Evolutionary conservation across 495 filamentous ascomycete species (phyloP), one percentile per base, ranked within the genome.

Genomic region (Neurospora terricola): DNA sequence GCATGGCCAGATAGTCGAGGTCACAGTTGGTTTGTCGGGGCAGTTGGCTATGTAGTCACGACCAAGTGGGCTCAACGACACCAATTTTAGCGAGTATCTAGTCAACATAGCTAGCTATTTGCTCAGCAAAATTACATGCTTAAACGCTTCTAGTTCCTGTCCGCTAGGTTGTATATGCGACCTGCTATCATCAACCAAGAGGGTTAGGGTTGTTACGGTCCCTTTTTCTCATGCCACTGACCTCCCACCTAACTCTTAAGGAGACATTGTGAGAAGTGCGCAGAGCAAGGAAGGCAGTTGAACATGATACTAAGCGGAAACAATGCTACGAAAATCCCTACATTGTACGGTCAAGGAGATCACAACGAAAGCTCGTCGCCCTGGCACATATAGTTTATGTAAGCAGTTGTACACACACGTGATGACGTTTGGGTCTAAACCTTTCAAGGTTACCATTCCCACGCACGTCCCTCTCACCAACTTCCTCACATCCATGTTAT

Each of bases 11-110:
- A 73, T 21, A 38, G 18, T 62, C 38, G 71, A 43, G 39, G 59
- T 70, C 73, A 70, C 70, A 68, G 69, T 78, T 70, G 72, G 76
- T 62, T 69, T 73, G 69, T 75, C 48, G 69, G 43, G 72, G 68
- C 72, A 39, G 75, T 78, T 75, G 73, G 70, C 70, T 74, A 75
- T 71, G 45, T 37, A 62, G 71, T 74, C 73, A 45, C 78, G 62
- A 74, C 75, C 78, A 80, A 80, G 78, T 80, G 78, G 78, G 54
- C 54, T 34, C 54, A 62, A 62, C 54, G 54, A 62, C 54, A 62
- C 54, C 54, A 34, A 62, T 18, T 34, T 2, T 34, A 62, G 54
- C 27, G 54, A 62, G 14, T 62, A 62, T 62, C 27, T 34, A 62
- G 54, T 34, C 54, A 62, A 30, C 2, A 62, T 62, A 62, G 54